Conservation (phyloP, 495 filamentous ascomycete genomes). For the Aspergillus baeticus region DNA sequence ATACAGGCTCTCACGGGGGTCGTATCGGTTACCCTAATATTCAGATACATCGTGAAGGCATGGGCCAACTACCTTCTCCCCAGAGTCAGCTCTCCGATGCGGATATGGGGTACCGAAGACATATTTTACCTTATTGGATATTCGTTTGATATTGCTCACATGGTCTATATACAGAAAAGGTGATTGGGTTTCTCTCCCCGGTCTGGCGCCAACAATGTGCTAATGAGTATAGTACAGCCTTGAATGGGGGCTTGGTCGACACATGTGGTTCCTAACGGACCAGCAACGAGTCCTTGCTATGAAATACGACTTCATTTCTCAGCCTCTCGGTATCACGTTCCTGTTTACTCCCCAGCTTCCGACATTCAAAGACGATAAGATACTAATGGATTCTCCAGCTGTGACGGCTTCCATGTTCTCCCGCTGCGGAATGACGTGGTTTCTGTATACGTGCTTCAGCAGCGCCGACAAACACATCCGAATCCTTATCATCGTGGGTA, state of each 20-base stretch:
- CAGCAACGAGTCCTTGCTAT: constrained; percentile 23
- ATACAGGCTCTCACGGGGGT: constrained; percentile 32
- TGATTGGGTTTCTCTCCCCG: constrained; percentile 3
- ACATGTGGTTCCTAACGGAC: constrained; percentile 26
- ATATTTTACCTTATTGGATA: constrained; percentile 31
- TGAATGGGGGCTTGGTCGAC: constrained; percentile 33
- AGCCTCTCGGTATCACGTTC: too few relatives aligned
- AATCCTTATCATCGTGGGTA: constrained; percentile 29
- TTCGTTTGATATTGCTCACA: constrained; percentile 33
- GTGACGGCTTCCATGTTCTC: constrained; percentile 47
- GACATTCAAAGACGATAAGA: too few relatives aligned
- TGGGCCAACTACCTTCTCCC: constrained; percentile 39
- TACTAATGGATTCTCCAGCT: too few relatives aligned
- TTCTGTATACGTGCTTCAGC: constrained; percentile 35
- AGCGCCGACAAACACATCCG: constrained; percentile 31
- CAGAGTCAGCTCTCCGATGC: constrained; percentile 29
- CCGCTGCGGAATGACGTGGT: constrained; percentile 41
- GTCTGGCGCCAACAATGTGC: neutral
- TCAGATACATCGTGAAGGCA: constrained; percentile 30
- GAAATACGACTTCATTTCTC: constrained; percentile 35
- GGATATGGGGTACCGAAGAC: constrained; percentile 38
- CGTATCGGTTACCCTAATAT: constrained; percentile 29
- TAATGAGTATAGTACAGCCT: constrained; percentile 19
- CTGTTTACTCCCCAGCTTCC: too few relatives aligned
- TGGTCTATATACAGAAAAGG: constrained; percentile 32